A percentile compares a stretch with the other conserved stretches of the same genome.
phyloP scores from a whole-genome alignment of 164 flowering plant species.

The Liquidambar formosana region DNA sequence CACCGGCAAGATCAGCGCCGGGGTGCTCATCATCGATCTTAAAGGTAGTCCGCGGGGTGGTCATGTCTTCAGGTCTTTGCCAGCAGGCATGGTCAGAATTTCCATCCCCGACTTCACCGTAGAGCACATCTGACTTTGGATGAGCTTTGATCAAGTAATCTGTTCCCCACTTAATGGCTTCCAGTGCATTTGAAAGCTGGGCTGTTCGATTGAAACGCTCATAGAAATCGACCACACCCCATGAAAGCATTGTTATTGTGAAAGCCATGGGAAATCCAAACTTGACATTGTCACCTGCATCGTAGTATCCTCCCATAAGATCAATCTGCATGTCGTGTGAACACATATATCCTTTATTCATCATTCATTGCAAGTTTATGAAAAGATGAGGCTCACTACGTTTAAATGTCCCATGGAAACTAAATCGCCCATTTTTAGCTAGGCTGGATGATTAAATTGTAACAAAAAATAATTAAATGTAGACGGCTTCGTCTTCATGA shows the following conservation, averaged over 20 bases:
- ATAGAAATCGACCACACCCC: conserved; percentile 48
- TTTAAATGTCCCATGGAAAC: no score
- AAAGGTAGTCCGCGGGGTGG: conserved; percentile 49
- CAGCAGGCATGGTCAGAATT: conserved; percentile 69
- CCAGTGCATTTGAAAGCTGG: conserved; percentile 32
- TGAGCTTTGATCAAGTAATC: conserved; percentile 61
- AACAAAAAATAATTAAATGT: no score
- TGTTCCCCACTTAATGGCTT: conserved; percentile 54
- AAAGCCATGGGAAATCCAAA: conserved; percentile 61
- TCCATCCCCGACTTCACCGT: conserved; percentile 72
- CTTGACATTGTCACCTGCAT: conserved; percentile 66
- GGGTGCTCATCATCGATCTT: conserved; percentile 45
- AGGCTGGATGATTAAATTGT: no score
- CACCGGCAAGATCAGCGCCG: conserved; percentile 75
- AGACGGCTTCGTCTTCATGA: no score
- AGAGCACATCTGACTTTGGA: conserved; percentile 38
- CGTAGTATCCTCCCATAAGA: conserved; percentile 58
- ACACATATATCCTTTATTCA: no score
- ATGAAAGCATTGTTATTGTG: conserved; percentile 53
- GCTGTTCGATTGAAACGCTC: background rate
- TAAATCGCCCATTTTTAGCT: no score
- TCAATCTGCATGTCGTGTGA: no score
- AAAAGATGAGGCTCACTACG: no score
- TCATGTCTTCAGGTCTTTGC: conserved; percentile 82
- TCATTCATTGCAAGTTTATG: no score